phyloP scores from a whole-genome alignment of 1,284 basidiomycete species.

The Cutaneotrichosporon sp. region DNA sequence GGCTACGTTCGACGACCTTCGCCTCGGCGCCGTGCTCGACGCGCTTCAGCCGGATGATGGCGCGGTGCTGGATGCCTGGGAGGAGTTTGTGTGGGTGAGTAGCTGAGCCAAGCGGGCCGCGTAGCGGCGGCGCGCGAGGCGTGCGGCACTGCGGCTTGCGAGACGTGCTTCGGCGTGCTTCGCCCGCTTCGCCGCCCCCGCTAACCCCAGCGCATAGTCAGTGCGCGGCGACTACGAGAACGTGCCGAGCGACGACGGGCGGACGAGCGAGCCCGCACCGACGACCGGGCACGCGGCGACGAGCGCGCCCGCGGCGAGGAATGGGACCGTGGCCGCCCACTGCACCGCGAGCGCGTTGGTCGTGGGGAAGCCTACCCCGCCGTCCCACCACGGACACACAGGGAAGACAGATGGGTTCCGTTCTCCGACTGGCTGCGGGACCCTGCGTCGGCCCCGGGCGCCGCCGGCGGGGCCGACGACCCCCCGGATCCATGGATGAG shows the following conservation, averaged over 20 bases:
- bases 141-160: no score
- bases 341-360: no score
- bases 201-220: neutral
- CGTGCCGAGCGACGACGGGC: neutral
- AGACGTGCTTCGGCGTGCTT: neutral
- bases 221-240: neutral
- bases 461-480: neutral
- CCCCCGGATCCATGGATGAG: neutral
- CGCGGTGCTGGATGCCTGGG: slow-evolving; percentile 13
- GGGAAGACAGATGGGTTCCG: neutral
- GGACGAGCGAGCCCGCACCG: no score
- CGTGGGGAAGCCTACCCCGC: neutral
- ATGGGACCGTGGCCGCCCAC: no score
- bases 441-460: no score
- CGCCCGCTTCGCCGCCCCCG: no score
- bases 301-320: neutral
- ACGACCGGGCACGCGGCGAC: neutral
- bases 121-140: neutral
- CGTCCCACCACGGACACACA: neutral
- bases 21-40: slow-evolving; percentile 8
- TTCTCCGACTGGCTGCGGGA: neutral
- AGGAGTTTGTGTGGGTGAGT: slow-evolving; percentile 11
- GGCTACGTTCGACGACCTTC: slow-evolving; percentile 7
- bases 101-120: neutral
- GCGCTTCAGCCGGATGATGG: slow-evolving; percentile 2